Conservation (phyloP, 805 yeast species). For the Ogataea pignaliae region DNA sequence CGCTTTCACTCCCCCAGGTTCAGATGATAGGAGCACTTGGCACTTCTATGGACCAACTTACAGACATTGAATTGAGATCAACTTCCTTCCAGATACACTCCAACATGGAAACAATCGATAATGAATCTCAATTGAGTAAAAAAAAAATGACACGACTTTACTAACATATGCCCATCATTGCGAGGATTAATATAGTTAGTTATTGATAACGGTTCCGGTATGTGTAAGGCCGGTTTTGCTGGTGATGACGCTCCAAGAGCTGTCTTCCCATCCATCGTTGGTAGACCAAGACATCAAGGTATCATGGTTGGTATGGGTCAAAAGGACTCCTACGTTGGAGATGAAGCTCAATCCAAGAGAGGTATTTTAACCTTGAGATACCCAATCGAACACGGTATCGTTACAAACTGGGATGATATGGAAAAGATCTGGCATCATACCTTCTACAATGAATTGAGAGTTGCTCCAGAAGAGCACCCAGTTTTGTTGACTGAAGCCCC, state of each 20-base stretch:
- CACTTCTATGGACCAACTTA: too few relatives aligned
- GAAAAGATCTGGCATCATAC: constrained; percentile 99
- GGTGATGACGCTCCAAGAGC: constrained; percentile 99
- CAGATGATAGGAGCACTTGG: too few relatives aligned
- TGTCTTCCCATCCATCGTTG: constrained; percentile 99
- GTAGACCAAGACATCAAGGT: constrained; percentile 99
- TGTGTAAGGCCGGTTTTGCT: constrained; percentile 99
- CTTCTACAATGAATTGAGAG: constrained; percentile 99
- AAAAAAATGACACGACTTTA: constrained; percentile 3
- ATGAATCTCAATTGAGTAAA: not conserved
- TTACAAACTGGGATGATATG: constrained; percentile 99
- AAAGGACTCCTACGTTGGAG: constrained; percentile 99
- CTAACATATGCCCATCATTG: constrained; percentile 12
- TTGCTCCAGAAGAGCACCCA: constrained; percentile 99
- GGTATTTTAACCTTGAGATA: constrained; percentile 98
- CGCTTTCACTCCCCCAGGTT: too few relatives aligned
- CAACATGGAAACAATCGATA: too few relatives aligned
- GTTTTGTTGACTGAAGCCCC: constrained; percentile 99
- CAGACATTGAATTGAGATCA: too few relatives aligned
- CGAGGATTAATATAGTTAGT: constrained; percentile 44
- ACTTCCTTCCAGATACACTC: too few relatives aligned
- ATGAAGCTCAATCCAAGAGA: constrained; percentile 99
- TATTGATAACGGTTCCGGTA: constrained; percentile 99
- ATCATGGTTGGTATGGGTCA: constrained; percentile 99
- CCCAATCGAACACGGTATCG: constrained; percentile 99